Evolutionary conservation across 1,139 yeast genomes (phyloP).

Genomic region (Wickerhamomyces sp.): DNA sequence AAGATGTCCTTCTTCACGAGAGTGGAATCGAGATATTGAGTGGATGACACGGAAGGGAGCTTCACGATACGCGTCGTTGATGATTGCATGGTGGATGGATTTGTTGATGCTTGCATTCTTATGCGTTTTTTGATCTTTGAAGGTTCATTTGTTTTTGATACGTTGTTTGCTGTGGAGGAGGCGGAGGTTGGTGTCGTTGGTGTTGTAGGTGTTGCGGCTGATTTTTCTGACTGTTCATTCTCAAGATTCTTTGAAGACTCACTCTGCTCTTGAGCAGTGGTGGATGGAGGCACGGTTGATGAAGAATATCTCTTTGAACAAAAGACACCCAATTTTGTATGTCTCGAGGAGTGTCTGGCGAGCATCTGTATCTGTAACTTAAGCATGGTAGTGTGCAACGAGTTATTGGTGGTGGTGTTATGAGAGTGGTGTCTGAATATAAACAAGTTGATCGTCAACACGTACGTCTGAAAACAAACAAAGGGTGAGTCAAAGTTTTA

Average conservation of each 20-base stretch:
- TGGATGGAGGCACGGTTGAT: not conserved
- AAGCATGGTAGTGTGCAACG: no score
- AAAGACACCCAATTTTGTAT: not conserved
- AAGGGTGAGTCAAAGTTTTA: not conserved
- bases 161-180: not conserved
- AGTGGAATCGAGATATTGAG: constrained; percentile 17
- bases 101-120: constrained; percentile 4
- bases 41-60: constrained; percentile 20
- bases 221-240: not conserved
- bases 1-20: constrained; percentile 16
- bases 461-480: no score
- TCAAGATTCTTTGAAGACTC: not conserved
- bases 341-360: no score
- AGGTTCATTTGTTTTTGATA: not conserved
- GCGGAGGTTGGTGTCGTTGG: not conserved
- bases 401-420: no score
- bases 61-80: not conserved
- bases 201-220: not conserved
- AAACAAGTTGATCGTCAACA: no score
- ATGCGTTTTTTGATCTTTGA: constrained; percentile 1
- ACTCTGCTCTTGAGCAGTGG: not conserved
- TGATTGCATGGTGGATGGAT: not conserved
- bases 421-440: no score
- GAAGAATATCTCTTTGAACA: constrained; percentile 1
- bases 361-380: not conserved